These are phyloP conservation scores for Chimonanthus salicifolius DNA, from an alignment of 164 flowering plant genomes.

Conservation along the genomic window DNA sequence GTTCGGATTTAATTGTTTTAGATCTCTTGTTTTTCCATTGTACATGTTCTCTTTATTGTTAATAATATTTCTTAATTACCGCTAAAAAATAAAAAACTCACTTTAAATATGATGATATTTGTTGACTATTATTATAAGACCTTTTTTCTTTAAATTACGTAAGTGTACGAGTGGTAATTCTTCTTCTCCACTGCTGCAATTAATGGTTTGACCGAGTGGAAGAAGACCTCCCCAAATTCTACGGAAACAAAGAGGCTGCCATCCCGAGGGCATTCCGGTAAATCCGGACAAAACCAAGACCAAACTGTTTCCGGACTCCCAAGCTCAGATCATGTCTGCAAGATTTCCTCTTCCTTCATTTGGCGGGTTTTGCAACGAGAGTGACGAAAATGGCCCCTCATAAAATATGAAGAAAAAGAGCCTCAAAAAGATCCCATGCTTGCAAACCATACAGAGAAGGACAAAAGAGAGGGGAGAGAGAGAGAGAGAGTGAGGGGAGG, in stretches of 20 bases:
- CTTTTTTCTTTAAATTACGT: too few species aligned
- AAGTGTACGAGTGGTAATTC: too few species aligned
- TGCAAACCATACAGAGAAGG: conserved; percentile 5
- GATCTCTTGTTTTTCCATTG: too few species aligned
- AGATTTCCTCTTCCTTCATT: conserved; percentile 5
- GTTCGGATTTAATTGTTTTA: too few species aligned
- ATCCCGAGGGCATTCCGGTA: background rate
- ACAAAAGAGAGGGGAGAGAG: background rate
- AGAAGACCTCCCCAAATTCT: too few species aligned
- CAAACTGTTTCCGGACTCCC: background rate
- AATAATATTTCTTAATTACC: too few species aligned
- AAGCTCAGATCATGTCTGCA: background rate
- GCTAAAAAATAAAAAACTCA: too few species aligned
- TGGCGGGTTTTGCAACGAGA: conserved; percentile 25
- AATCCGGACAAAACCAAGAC: background rate
- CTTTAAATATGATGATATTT: too few species aligned
- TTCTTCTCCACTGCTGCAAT: too few species aligned
- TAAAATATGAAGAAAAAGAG: conserved; percentile 1
- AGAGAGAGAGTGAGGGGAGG: background rate
- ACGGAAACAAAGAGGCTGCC: background rate
- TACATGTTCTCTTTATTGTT: too few species aligned
- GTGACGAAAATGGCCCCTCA: conserved; percentile 11
- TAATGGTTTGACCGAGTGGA: too few species aligned
- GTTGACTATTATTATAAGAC: too few species aligned
- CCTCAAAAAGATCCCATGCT: conserved; percentile 8